Percentiles rank a stretch among this genome's conserved stretches.
Evolutionary conservation across 805 yeast species (phyloP).

Genomic region (Barnettozyma botsteinii): DNA sequence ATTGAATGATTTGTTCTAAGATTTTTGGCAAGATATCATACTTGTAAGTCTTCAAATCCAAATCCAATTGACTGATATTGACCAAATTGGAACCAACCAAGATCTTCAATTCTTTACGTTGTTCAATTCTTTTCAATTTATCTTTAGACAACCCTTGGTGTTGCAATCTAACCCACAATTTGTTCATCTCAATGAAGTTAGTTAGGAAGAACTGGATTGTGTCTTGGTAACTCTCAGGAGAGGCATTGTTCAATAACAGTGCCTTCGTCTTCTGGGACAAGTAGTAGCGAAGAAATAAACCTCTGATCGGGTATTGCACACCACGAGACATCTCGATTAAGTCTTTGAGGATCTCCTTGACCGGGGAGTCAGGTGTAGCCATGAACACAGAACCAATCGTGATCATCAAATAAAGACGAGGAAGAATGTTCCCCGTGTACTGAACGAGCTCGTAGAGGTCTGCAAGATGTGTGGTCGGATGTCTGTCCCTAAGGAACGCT

Average conservation of each 20-base stretch:
- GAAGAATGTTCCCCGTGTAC: conserved; percentile 89
- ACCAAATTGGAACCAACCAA: conserved; percentile 91
- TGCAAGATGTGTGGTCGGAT: conserved; percentile 67
- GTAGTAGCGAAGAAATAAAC: conserved; percentile 84
- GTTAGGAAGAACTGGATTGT: conserved; percentile 74
- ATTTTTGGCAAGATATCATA: conserved; percentile 65
- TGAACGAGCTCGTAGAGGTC: conserved; percentile 93
- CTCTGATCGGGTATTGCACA: conserved; percentile 91
- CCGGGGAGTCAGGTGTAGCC: conserved; percentile 71
- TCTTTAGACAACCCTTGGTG: conserved; percentile 93
- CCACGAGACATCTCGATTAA: conserved; percentile 98
- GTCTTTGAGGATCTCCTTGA: conserved; percentile 83
- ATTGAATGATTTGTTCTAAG: conserved; percentile 86
- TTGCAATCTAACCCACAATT: conserved; percentile 93
- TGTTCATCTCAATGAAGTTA: conserved; percentile 96
- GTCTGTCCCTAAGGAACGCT: conserved; percentile 56
- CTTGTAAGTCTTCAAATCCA: conserved; percentile 41
- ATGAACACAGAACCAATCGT: conserved; percentile 90
- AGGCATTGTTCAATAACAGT: conserved; percentile 19
- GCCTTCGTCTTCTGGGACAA: conserved; percentile 73
- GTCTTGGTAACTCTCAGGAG: conserved; percentile 40
- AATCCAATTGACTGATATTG: conserved; percentile 60
- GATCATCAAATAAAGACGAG: conserved; percentile 89
- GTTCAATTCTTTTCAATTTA: conserved; percentile 62
- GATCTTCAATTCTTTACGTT: conserved; percentile 84